Percentiles rank a stretch among this genome's conserved stretches.
Evolutionary conservation across 305 asterid genomes (phyloP).

Genomic region (Fraxinus ornus): DNA sequence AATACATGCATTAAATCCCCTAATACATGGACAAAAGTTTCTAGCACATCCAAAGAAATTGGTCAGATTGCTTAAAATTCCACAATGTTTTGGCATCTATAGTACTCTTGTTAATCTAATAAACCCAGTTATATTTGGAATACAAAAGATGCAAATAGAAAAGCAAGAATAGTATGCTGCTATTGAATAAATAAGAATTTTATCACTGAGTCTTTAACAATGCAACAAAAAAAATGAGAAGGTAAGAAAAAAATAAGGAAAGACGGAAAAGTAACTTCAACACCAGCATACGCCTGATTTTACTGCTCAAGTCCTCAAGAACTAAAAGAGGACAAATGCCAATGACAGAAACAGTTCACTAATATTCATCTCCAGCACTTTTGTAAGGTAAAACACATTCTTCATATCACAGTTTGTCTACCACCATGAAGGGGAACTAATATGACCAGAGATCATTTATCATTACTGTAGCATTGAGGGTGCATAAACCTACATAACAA

Average conservation of each 20-base stretch:
- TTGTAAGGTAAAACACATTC: not conserved
- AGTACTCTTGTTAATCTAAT: not conserved
- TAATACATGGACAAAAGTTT: not conserved
- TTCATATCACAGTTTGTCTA: not conserved
- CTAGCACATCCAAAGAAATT: not conserved
- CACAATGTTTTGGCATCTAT: not conserved
- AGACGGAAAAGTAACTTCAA: not conserved
- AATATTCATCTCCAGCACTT: not conserved
- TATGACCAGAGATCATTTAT: not conserved
- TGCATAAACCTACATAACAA: not conserved
- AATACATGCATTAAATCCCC: not conserved
- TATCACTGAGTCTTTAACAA: constrained; percentile 13
- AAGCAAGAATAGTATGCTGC: not conserved
- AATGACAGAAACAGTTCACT: constrained; percentile 10
- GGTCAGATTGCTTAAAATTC: not conserved
- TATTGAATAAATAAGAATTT: not conserved
- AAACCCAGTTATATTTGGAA: not conserved
- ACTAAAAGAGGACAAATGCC: not conserved
- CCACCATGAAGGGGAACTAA: constrained; percentile 1
- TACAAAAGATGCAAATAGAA: not conserved
- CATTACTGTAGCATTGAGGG: not conserved
- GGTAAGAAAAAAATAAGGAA: not conserved
- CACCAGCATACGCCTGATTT: not conserved
- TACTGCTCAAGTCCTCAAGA: not conserved
- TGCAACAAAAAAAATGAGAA: constrained; percentile 6